Conservation (phyloP, 352 stramenopile species). For the Globisporangium ultimum region DNA sequence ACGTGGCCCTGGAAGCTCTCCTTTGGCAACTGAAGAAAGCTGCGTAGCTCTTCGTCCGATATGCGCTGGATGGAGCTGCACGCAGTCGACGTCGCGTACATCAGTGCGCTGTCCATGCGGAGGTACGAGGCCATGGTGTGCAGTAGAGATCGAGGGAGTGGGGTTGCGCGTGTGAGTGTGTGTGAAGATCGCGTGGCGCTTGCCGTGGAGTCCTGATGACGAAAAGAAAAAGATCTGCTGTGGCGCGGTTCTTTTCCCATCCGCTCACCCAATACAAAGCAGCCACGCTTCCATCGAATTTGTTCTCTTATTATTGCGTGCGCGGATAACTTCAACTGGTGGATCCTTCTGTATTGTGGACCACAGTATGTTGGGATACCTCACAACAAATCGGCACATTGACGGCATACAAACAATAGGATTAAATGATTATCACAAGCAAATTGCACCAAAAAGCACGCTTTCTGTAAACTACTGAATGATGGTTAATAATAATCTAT, state of each 20-base stretch:
- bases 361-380: neutral
- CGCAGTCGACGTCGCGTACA: conserved; percentile 18
- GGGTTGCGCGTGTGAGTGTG: no score
- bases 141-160: neutral
- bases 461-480: no score
- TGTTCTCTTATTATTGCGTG: neutral
- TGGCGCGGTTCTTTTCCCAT: neutral
- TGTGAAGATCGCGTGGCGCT: no score
- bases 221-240: neutral
- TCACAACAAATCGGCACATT: neutral
- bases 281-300: neutral
- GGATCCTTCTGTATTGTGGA: neutral
- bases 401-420: no score
- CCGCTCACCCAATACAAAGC: neutral
- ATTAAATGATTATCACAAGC: neutral
- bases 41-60: conserved; percentile 12
- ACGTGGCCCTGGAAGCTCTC: conserved; percentile 11
- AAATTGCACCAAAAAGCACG: neutral
- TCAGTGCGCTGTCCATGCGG: conserved; percentile 16
- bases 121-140: neutral
- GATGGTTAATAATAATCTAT: no score
- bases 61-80: conserved; percentile 13
- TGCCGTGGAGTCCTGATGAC: neutral
- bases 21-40: conserved; percentile 5
- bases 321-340: conserved; percentile 7